Percentiles rank a stretch among this genome's conserved stretches.
Conservation (phyloP, 169 alveolate species). For the Plasmodium adleri region DNA sequence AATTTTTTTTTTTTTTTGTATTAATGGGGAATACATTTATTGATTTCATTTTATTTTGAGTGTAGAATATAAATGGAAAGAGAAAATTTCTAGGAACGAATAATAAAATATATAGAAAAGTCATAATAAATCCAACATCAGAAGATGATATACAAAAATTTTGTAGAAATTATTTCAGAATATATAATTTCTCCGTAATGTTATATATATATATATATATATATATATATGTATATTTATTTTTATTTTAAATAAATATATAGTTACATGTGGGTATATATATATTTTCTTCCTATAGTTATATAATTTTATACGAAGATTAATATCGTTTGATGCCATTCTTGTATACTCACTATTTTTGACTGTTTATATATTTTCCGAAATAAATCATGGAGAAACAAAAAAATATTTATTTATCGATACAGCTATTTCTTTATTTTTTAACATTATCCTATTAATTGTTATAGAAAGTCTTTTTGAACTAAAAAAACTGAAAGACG, state of each 20-base stretch:
- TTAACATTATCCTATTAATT: conserved; percentile 49
- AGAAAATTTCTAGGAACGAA: conserved; percentile 39
- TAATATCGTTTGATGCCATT: conserved; percentile 65
- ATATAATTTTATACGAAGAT: conserved; percentile 58
- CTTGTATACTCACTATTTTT: conserved; percentile 55
- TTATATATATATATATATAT: conserved; percentile 4
- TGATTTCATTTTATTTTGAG: background rate
- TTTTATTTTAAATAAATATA: conserved; percentile 12
- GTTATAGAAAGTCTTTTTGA: conserved; percentile 65
- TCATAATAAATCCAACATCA: conserved; percentile 73
- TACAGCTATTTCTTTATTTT: conserved; percentile 37
- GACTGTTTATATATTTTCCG: conserved; percentile 66
- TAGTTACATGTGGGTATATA: background rate
- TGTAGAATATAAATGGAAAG: conserved; percentile 51
- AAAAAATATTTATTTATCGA: conserved; percentile 42
- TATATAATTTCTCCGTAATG: conserved; percentile 70
- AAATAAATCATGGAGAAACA: conserved; percentile 42
- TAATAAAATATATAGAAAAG: conserved; percentile 70
- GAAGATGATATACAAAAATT: conserved; percentile 77
- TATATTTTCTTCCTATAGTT: conserved; percentile 44
- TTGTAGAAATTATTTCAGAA: conserved; percentile 72
- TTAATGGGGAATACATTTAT: background rate
- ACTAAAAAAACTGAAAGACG: conserved; percentile 52
- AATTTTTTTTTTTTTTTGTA: background rate
- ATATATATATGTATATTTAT: conserved; percentile 5